Percentiles rank a stretch among this genome's conserved stretches.
Evolutionary conservation across 2,329 filamentous ascomycete genomes (phyloP).

Genomic region (Aspergillus melleus): DNA sequence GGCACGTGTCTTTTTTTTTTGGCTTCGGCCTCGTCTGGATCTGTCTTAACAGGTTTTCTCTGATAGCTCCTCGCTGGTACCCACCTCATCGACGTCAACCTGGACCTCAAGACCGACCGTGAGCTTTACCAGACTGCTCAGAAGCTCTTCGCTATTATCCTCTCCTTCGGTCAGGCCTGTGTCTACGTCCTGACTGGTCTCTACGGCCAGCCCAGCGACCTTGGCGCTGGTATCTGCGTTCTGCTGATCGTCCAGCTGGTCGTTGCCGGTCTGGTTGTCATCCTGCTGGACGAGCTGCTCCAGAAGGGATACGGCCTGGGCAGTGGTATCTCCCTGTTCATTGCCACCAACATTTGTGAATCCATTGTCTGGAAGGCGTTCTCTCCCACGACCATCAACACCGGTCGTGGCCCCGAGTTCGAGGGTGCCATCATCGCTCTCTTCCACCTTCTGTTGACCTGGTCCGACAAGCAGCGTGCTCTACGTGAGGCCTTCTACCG

Average conservation of each 20-base stretch:
- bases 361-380: conserved; percentile 99
- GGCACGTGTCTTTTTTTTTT: background rate
- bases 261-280: conserved; percentile 96
- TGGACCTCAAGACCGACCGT: conserved; percentile 99
- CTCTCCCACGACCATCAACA: conserved; percentile 99
- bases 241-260: conserved; percentile 97
- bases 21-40: background rate
- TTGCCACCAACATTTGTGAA: conserved; percentile 99
- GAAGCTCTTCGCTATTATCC: conserved; percentile 97
- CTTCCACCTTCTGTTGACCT: conserved; percentile 96
- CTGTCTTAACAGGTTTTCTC: conserved; percentile 19
- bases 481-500: conserved; percentile 98
- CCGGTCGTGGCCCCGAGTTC: conserved; percentile 96
- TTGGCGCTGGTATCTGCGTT: conserved; percentile 97
- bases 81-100: conserved; percentile 99
- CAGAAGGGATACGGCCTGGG: conserved; percentile 99
- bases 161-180: conserved; percentile 95
- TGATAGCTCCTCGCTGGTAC: conserved; percentile 86
- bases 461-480: conserved; percentile 98
- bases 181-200: conserved; percentile 98
- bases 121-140: conserved; percentile 99
- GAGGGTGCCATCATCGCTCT: conserved; percentile 97
- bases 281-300: conserved; percentile 96
- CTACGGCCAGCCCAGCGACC: conserved; percentile 93
- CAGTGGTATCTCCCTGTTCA: conserved; percentile 98